Percentiles rank a stretch among this genome's conserved stretches.
Evolutionary conservation across 1,284 basidiomycete species (phyloP).

Genomic region (Leccinum ponderosum): DNA sequence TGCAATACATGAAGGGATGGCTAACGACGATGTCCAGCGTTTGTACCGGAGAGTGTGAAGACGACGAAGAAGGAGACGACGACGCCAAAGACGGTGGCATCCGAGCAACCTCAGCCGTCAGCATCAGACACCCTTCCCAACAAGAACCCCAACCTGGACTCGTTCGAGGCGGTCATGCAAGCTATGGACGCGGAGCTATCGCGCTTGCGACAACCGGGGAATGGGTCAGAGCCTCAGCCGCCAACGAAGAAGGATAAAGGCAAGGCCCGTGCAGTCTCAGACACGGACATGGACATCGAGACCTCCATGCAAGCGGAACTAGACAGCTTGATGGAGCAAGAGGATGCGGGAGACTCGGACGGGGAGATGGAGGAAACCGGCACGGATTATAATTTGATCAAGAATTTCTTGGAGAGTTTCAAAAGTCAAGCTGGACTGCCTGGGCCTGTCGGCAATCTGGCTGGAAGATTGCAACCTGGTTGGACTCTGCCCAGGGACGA

Average conservation of each 20-base stretch:
- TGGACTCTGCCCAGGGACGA: conserved; percentile 74
- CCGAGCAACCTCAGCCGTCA: conserved; percentile 16
- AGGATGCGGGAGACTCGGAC: conserved; percentile 49
- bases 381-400: conserved; percentile 87
- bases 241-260: conserved; percentile 31
- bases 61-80: conserved; percentile 8
- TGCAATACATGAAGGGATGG: neutral
- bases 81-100: conserved; percentile 2
- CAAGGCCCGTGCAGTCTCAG: conserved; percentile 29
- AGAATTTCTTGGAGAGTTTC: conserved; percentile 94
- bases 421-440: conserved; percentile 84
- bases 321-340: conserved; percentile 58
- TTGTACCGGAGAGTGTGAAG: conserved; percentile 56
- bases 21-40: conserved; percentile 48
- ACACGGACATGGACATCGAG: conserved; percentile 66
- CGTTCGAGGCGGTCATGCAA: conserved; percentile 93
- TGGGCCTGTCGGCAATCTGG: conserved; percentile 88
- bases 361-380: conserved; percentile 51
- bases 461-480: conserved; percentile 74
- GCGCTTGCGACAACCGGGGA: conserved; percentile 38
- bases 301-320: conserved; percentile 87
- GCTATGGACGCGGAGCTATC: conserved; percentile 88
- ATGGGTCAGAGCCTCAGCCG: conserved; percentile 11
- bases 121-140: conserved; percentile 40
- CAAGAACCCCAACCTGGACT: conserved; percentile 73